Evolutionary conservation across 2,329 filamentous ascomycete species (phyloP).

Genomic region (Teratosphaeria pseudoeucalypti): DNA sequence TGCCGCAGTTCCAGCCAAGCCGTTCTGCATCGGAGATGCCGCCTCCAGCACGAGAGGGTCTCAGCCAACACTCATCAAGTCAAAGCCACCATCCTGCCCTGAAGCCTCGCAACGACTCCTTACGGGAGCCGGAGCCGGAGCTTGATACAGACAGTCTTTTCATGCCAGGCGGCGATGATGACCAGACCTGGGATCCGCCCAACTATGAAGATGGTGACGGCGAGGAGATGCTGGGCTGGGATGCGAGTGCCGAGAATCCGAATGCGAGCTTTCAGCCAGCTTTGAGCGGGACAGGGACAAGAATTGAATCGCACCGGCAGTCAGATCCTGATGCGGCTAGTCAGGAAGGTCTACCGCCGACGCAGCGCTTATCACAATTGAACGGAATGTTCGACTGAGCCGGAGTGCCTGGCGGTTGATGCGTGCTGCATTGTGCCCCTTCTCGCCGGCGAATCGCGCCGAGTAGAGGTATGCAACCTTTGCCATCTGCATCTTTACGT

Average conservation of each 20-base stretch:
- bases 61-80: conserved; percentile 22
- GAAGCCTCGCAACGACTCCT: conserved; percentile 12
- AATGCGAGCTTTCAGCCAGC: conserved; percentile 33
- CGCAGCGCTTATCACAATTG: conserved; percentile 63
- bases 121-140: conserved; percentile 44
- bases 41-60: conserved; percentile 27
- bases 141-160: conserved; percentile 60
- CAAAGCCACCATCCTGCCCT: conserved; percentile 19
- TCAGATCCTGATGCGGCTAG: background rate
- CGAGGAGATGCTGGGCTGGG: conserved; percentile 62
- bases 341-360: conserved; percentile 50
- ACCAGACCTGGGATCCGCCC: conserved; percentile 62
- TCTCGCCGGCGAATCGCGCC: background rate
- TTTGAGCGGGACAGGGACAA: conserved; percentile 31
- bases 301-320: conserved; percentile 7
- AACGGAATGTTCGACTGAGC: conserved; percentile 31
- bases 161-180: conserved; percentile 56
- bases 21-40: conserved; percentile 29
- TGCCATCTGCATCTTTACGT: background rate
- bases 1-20: conserved; percentile 8
- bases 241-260: conserved; percentile 55
- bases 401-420: background rate
- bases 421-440: background rate
- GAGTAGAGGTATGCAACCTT: background rate
- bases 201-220: conserved; percentile 54